phyloP scores from a whole-genome alignment of 768 basidiomycete species.

The Kockovaella imperatae region DNA sequence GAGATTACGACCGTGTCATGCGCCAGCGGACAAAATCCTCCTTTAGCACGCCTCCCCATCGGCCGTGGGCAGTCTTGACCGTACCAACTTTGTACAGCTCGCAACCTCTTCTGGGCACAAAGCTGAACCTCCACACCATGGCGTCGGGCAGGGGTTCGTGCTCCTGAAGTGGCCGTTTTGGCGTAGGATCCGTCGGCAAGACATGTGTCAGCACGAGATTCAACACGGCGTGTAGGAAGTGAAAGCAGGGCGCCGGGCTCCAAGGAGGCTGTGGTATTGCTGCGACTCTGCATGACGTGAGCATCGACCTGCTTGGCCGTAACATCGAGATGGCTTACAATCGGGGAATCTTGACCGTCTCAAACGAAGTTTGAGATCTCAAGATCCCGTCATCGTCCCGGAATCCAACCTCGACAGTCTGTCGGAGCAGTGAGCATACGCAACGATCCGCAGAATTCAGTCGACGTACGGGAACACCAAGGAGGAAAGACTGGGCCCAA shows the following conservation, averaged over 20 bases:
- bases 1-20: slow-evolving; percentile 18
- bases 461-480: slow-evolving; percentile 40
- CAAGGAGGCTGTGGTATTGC: slow-evolving; percentile 27
- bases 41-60: slow-evolving; percentile 34
- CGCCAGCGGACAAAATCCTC: slow-evolving; percentile 35
- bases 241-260: slow-evolving; percentile 24
- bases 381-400: slow-evolving; percentile 37
- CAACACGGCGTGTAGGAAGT: slow-evolving; percentile 32
- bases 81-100: slow-evolving; percentile 27
- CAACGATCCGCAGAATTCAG: not conserved
- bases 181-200: slow-evolving; percentile 32
- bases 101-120: slow-evolving; percentile 33
- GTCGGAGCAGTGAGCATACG: not conserved
- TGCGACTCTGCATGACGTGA: slow-evolving; percentile 18
- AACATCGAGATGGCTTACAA: slow-evolving; percentile 21
- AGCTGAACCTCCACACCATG: slow-evolving; percentile 35
- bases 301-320: not conserved
- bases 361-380: slow-evolving; percentile 24
- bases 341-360: slow-evolving; percentile 36
- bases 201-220: slow-evolving; percentile 22
- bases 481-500: slow-evolving; percentile 46
- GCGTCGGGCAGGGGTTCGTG: slow-evolving; percentile 23
- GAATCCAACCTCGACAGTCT: slow-evolving; percentile 43
- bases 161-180: not conserved
- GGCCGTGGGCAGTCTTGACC: slow-evolving; percentile 8